These are phyloP conservation scores for Malus hybrid DNA, from an alignment of 331 rosid genomes.

Conservation along the genomic window DNA sequence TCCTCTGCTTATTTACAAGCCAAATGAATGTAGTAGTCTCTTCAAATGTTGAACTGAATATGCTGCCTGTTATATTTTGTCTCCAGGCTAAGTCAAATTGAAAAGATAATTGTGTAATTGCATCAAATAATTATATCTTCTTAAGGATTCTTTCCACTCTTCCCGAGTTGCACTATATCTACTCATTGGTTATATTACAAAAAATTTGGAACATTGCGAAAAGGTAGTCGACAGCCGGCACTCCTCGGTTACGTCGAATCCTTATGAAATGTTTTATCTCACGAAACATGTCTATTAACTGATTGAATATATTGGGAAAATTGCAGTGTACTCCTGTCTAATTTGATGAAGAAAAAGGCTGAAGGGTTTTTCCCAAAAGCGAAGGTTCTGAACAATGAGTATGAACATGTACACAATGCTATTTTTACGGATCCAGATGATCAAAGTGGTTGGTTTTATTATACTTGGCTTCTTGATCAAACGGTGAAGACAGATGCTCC, in stretches of 20 bases:
- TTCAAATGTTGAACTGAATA: background rate
- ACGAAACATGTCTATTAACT: background rate
- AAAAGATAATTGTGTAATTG: background rate
- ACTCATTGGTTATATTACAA: background rate
- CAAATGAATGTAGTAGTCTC: background rate
- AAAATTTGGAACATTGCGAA: background rate
- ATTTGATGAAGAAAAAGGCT: slow-evolving; percentile 55
- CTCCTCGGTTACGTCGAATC: too few relatives aligned
- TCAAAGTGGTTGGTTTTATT: slow-evolving; percentile 88
- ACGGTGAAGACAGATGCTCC: slow-evolving; percentile 66
- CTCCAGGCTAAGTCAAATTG: background rate
- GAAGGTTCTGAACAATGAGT: slow-evolving; percentile 54
- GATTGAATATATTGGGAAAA: background rate
- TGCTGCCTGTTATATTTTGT: background rate
- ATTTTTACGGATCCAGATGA: slow-evolving; percentile 63
- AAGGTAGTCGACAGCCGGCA: too few relatives aligned
- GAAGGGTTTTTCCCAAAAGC: slow-evolving; percentile 55
- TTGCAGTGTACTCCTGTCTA: slow-evolving; percentile 62
- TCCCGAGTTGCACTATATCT: background rate
- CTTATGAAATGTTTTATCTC: background rate
- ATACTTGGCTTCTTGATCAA: slow-evolving; percentile 94
- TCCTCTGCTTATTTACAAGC: background rate
- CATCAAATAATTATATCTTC: background rate
- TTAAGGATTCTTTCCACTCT: background rate
- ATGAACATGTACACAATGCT: slow-evolving; percentile 49